Base-by-base conservation (phyloP, 192 early-diverging fungal genomes). In the Tieghemiomyces parasiticus region DNA sequence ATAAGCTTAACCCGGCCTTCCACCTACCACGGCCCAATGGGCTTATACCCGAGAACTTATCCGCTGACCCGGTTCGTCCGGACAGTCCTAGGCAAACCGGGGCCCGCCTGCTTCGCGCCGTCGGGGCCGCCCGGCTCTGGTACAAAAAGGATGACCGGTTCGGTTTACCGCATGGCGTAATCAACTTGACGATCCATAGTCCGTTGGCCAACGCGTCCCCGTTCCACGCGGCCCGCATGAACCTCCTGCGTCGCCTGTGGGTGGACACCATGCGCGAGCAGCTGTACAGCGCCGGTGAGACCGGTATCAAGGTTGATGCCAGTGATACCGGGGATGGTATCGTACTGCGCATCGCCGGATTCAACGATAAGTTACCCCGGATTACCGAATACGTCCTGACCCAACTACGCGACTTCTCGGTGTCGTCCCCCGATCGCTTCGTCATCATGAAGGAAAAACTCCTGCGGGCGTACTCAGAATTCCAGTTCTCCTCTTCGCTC, bases 131-230 rank as follows among this genome's bases (percentile, higher is more conserved):
- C 26, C 81, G 92, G 35, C 65, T 96, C 65, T 98, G 95, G 95
- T 81, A 90, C 68, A 93, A 95, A 67, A 88, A 88, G 61, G 95
- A 98, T 70, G 90, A 95, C 67, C 87, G 78, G 2, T 98, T 92
- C 63, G 86, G 81, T 76, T 78, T 93, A 22, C 95, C 95, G 34
- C 89, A 91, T 60, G 88, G 86, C 56, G 82, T 85, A 60, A 71
- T 89, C 50, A 83, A 76, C 59, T 78, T 96, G 46, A 67, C 75
- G 48, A 74, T 84, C 50, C 73, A 74, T 47, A 88, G 79, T n/a
- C 92, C 89, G 22, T 62, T 85, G 19, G 77, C 82, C 0, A 88
- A 94, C 68, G 75, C 82, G 25, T 82, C 81, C 24, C 89, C 89
- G 16, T 68, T 75, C 46, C 80, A 80, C 60, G 86, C 79, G 59